Evolutionary conservation across 768 basidiomycete genomes (phyloP), one percentile per base, ranked within the genome.

Genomic region (Termitomyces bulborhizus): DNA sequence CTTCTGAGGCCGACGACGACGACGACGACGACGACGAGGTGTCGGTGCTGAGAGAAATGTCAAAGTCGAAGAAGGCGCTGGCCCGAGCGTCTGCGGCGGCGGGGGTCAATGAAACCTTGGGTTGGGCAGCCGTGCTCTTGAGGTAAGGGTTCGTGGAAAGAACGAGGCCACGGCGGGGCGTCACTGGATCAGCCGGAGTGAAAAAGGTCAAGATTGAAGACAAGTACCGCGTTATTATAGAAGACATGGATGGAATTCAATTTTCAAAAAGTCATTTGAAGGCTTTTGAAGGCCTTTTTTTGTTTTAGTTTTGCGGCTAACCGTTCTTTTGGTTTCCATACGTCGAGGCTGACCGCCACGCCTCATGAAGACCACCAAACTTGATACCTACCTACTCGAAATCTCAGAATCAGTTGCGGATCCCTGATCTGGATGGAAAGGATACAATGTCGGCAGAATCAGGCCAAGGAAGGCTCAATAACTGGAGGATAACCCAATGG

Each of bases 11-110:
- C 3, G 57, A 54, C 1, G 59, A 54, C 15, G 53, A 46, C 27
- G 60, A 48, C 1, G 57, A 61, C 24, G 60, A 54, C 15, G 53
- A 46, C 27, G 60, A 48, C 1, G 57, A 61, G n/a, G 60, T 58
- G 44, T 61, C 60, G 40, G 57, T 56, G 24, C 40, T 56, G 18
- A 59, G 36, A 5, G 60, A 58, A 43, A 48, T 13, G 37, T 61
- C 57, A 24, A 54, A 54, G 37, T 61, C 57, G 24, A 54, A 54
- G 8, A 36, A 46, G 8, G 43, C 36, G 29, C 34, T 43, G 47
- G 51, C 31, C 45, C 34, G n/a, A 34, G 48, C 3, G 26, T 57
- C 47, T 18, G 45, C 16, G 8, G 16, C 52, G 16, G 32, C 39
- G 1, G 50, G 49, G 5, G 44, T 47, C 3, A 48, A 31, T 1